Percentiles rank a stretch among this genome's conserved stretches.
Evolutionary conservation across 805 yeast genomes (phyloP).

Genomic region (Alloascoidea hylecoeti): DNA sequence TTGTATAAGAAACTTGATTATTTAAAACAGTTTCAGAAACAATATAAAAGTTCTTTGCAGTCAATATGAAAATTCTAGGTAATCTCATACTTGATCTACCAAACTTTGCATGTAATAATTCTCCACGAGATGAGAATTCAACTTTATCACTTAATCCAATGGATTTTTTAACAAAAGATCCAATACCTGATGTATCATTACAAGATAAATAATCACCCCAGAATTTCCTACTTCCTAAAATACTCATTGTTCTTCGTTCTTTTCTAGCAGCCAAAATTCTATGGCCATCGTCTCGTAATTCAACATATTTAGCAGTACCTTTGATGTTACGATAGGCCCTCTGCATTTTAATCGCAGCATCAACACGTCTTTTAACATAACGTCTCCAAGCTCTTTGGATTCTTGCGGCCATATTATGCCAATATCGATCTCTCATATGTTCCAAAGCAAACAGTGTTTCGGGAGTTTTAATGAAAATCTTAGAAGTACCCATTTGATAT

Average conservation of each 20-base stretch:
- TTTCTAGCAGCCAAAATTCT: conserved; percentile 57
- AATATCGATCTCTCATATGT: conserved; percentile 90
- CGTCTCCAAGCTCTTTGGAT: conserved; percentile 96
- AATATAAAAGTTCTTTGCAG: conserved; percentile 46
- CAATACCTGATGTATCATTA: conserved; percentile 62
- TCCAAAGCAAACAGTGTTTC: conserved; percentile 93
- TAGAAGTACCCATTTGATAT: conserved; percentile 83
- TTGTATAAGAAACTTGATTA: conserved; percentile 37
- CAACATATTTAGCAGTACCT: conserved; percentile 72
- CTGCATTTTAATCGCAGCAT: conserved; percentile 75
- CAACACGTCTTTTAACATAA: conserved; percentile 65
- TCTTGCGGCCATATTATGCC: conserved; percentile 97
- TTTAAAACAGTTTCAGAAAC: conserved; percentile 63
- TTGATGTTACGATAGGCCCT: conserved; percentile 68
- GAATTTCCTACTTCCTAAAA: conserved; percentile 77
- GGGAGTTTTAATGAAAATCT: conserved; percentile 92
- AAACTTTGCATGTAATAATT: conserved; percentile 69
- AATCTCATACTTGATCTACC: conserved; percentile 83
- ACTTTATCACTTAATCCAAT: conserved; percentile 56
- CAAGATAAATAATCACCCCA: conserved; percentile 92
- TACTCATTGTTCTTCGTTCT: conserved; percentile 79
- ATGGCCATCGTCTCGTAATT: conserved; percentile 77
- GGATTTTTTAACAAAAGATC: conserved; percentile 58
- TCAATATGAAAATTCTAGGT: conserved; percentile 59
- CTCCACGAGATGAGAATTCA: conserved; percentile 73